Evolutionary conservation across 2,329 filamentous ascomycete genomes (phyloP).

Genomic region (Exophiala bonariae): DNA sequence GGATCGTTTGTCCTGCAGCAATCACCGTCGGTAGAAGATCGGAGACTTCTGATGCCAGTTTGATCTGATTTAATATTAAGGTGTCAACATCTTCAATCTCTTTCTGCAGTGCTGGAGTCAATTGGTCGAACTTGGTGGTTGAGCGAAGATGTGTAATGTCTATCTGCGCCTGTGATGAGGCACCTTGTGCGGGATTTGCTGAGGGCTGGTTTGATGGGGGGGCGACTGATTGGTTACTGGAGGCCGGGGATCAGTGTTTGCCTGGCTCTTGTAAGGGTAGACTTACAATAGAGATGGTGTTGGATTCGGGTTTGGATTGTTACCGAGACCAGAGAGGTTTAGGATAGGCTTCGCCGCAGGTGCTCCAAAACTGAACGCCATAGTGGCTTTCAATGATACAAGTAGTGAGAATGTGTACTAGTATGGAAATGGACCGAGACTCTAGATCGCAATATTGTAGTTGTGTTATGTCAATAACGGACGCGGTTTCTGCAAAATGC

Average conservation of each 20-base stretch:
- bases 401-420: too few relatives aligned
- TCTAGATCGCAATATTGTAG: too few relatives aligned
- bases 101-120: slow-evolving; percentile 77
- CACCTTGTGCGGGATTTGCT: slow-evolving; percentile 21
- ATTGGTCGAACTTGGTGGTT: slow-evolving; percentile 89
- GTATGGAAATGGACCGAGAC: too few relatives aligned
- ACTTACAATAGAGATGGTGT: slow-evolving; percentile 20
- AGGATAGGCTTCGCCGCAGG: slow-evolving; percentile 16
- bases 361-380: slow-evolving; percentile 21
- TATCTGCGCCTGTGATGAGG: slow-evolving; percentile 69
- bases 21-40: slow-evolving; percentile 66
- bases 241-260: too few relatives aligned
- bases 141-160: slow-evolving; percentile 76
- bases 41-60: slow-evolving; percentile 70
- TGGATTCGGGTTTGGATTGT: slow-evolving; percentile 5
- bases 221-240: slow-evolving; percentile 11
- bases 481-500: too few relatives aligned
- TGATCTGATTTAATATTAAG: slow-evolving; percentile 77
- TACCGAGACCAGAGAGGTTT: slow-evolving; percentile 15
- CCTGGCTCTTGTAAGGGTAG: neutral
- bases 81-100: slow-evolving; percentile 76
- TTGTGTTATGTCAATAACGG: too few relatives aligned
- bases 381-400: slow-evolving; percentile 6
- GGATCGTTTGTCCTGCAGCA: slow-evolving; percentile 63
- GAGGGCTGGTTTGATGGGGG: slow-evolving; percentile 11